Conservation (phyloP, 1,284 basidiomycete genomes). For the Ceratorhiza oryzae-sativae region DNA sequence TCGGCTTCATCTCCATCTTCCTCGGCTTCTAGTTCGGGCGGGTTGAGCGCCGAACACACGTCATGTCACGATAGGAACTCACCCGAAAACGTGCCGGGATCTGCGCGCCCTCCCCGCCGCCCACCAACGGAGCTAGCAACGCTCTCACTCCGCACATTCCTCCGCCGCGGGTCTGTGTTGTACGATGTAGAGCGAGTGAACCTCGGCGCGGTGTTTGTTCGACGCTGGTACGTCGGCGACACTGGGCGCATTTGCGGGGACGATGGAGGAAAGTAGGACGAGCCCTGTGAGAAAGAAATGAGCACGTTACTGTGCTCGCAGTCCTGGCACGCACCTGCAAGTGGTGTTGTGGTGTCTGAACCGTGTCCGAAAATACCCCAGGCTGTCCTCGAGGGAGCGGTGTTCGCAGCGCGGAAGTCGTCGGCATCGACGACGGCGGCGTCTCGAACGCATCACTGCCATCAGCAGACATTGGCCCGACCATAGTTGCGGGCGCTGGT, state of each 20-base stretch:
- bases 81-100: slow-evolving; percentile 19
- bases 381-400: slow-evolving; percentile 26
- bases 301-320: slow-evolving; percentile 56
- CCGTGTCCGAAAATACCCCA: not conserved
- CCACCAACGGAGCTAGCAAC: slow-evolving; percentile 30
- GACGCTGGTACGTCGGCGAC: slow-evolving; percentile 66
- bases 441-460: slow-evolving; percentile 34
- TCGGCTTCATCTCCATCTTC: slow-evolving; percentile 50
- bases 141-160: slow-evolving; percentile 36
- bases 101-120: not conserved
- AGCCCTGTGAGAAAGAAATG: slow-evolving; percentile 61
- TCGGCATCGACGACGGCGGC: slow-evolving; percentile 20
- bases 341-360: slow-evolving; percentile 27
- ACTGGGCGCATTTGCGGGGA: slow-evolving; percentile 44
- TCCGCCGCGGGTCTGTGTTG: slow-evolving; percentile 20
- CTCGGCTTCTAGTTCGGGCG: slow-evolving; percentile 43
- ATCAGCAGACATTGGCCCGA: slow-evolving; percentile 9
- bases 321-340: slow-evolving; percentile 8
- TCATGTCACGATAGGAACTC: slow-evolving; percentile 19
- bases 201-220: slow-evolving; percentile 54
- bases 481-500: not conserved
- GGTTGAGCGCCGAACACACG: not conserved
- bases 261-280: slow-evolving; percentile 62
- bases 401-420: slow-evolving; percentile 9
- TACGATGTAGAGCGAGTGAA: slow-evolving; percentile 20